Conservation (phyloP, 768 basidiomycete genomes). For the Amanita molliuscula region DNA sequence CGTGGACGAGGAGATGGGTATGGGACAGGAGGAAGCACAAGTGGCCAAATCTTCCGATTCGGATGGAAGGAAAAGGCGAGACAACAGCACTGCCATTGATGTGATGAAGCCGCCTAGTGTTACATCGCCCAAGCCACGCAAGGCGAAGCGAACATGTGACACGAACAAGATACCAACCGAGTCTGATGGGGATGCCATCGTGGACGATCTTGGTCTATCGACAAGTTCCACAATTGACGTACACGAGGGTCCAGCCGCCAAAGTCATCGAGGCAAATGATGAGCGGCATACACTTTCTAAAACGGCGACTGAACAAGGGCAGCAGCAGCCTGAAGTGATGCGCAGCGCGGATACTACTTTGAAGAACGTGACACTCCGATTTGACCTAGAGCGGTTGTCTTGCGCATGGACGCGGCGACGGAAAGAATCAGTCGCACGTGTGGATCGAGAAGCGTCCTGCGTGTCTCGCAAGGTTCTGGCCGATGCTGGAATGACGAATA, state of each 20-base stretch:
- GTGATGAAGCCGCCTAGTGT: neutral
- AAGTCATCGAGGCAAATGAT: slow-evolving; percentile 13
- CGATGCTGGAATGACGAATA: slow-evolving; percentile 31
- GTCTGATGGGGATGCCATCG: slow-evolving; percentile 11
- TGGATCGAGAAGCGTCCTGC: neutral
- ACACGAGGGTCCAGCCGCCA: slow-evolving; percentile 12
- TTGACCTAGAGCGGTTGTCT: slow-evolving; percentile 23
- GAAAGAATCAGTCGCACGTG: neutral
- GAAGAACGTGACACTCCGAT: slow-evolving; percentile 16
- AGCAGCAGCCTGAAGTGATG: slow-evolving; percentile 1
- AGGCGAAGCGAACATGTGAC: neutral
- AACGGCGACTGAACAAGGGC: neutral
- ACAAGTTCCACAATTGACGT: slow-evolving; percentile 14
- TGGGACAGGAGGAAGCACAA: neutral
- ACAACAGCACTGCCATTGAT: neutral
- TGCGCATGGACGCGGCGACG: slow-evolving; percentile 11
- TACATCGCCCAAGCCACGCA: neutral
- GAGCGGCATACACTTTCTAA: slow-evolving; percentile 7
- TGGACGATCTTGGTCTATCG: slow-evolving; percentile 13
- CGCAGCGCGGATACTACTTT: neutral
- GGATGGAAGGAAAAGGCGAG: neutral
- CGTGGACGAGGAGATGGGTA: neutral
- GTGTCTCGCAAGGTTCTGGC: slow-evolving; percentile 12
- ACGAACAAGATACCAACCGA: neutral
- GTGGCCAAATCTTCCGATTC: neutral